Evolutionary conservation across 352 stramenopile genomes (phyloP), one percentile per base, ranked within the genome.

Genomic region (Phytophthora lateralis): DNA sequence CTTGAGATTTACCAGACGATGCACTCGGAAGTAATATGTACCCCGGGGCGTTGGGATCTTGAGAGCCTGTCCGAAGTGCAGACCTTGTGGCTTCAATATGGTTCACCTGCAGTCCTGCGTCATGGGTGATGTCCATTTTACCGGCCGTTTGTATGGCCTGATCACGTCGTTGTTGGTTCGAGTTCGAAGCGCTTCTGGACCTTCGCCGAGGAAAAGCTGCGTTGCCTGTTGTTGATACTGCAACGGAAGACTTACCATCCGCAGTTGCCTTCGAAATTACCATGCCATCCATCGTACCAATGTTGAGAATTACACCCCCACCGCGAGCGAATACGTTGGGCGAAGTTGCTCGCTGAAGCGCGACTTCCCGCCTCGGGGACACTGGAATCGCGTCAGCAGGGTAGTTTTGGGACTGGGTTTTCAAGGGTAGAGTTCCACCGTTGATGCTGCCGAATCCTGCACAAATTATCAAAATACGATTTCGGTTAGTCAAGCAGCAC

Each of bases 291-390:
- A 66, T 60, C 14, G 46, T 55, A 4, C 66, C 72, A 21, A 75
- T 50, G n/a, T 34, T 73, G 10, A 78, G 46, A 52, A 72, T 71
- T 10, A 73, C 65, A 3, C 64, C 68, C 9, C 52, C 65, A 14
- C 41, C 37, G 8, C 26, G 44, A 17, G 50, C 18, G 32, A 58
- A 66, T 3, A 50, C 26, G 14, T 60, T 60, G 8, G 61, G 49
- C 8, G 71, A 63, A 39, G 11, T 48, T 6, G 26, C 21, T 51
- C 47, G 50, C 6, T 68, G 45, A 20, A 60, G 17, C 11, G 15
- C 32, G 39, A 20, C 34, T 49, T 61, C 50, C 53, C 55, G 39
- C 35, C 55, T 70, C n/a, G 55, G 27, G 26, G 66, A 63, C 38
- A 49, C 17, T 35, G 14, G 24, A 18, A 42, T 27, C 20, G 21